Evolutionary conservation across 306 rosid species (phyloP).

Genomic region (Rosa persica): DNA sequence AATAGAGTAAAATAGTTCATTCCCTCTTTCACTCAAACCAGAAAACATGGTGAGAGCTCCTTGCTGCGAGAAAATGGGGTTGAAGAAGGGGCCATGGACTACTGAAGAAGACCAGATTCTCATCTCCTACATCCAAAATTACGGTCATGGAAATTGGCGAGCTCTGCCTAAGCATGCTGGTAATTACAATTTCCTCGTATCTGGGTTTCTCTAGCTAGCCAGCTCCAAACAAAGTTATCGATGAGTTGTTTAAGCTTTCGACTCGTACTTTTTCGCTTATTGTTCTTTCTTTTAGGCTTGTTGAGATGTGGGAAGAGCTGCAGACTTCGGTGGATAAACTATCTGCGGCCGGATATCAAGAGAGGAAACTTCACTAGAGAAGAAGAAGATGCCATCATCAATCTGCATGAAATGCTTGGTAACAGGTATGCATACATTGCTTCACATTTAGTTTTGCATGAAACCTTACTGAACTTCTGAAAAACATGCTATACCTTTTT

Average conservation of each 20-base stretch:
- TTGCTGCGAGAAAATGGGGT: slow-evolving; percentile 92
- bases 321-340: slow-evolving; percentile 85
- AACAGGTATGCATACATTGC: slow-evolving; percentile 60
- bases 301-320: slow-evolving; percentile 97
- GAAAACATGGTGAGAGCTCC: slow-evolving; percentile 86
- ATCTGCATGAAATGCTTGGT: slow-evolving; percentile 68
- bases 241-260: not conserved
- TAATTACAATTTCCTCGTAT: slow-evolving; percentile 9
- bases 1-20: not conserved
- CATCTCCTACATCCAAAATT: slow-evolving; percentile 46
- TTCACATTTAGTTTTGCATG: not conserved
- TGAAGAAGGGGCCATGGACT: slow-evolving; percentile 94
- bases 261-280: not conserved
- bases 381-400: slow-evolving; percentile 72
- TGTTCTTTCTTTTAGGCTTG: slow-evolving; percentile 48
- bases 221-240: not conserved
- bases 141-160: slow-evolving; percentile 94
- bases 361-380: slow-evolving; percentile 88
- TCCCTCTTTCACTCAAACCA: not conserved
- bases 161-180: slow-evolving; percentile 98
- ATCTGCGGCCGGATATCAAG: slow-evolving; percentile 82
- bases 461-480: not conserved
- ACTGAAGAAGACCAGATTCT: slow-evolving; percentile 79
- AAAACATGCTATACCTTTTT: not conserved
- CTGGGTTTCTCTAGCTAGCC: not conserved